Percentiles rank a stretch among this genome's conserved stretches.
phyloP scores from a whole-genome alignment of 495 filamentous ascomycete species.

The Tuber melanosporum region DNA sequence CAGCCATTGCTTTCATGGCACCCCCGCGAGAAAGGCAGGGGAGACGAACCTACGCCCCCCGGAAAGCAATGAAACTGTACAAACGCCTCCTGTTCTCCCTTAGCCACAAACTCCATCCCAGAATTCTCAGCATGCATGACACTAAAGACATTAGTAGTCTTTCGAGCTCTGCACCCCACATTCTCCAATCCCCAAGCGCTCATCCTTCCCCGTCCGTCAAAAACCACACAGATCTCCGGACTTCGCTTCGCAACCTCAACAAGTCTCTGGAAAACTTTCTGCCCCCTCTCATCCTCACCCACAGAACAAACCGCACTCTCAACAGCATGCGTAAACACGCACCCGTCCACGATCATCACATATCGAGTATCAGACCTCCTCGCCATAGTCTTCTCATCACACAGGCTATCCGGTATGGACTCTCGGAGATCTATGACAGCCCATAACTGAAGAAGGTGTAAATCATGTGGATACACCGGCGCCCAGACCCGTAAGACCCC shows the following conservation, averaged over 20 bases:
- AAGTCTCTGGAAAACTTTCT: conserved; percentile 71
- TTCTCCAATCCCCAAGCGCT: conserved; percentile 93
- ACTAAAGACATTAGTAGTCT: conserved; percentile 72
- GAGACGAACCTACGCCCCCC: conserved; percentile 44
- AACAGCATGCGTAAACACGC: conserved; percentile 68
- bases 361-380: conserved; percentile 50
- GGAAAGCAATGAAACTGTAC: conserved; percentile 70
- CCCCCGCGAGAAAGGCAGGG: neutral
- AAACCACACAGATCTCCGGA: conserved; percentile 79
- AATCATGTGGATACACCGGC: conserved; percentile 63
- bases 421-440: conserved; percentile 69
- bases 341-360: conserved; percentile 78
- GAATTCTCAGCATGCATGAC: conserved; percentile 67
- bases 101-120: conserved; percentile 17
- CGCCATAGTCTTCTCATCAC: neutral
- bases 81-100: conserved; percentile 49
- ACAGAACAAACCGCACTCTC: conserved; percentile 64
- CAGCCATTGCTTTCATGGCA: neutral
- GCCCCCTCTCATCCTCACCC: conserved; percentile 53
- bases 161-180: conserved; percentile 65
- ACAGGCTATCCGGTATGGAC: conserved; percentile 51
- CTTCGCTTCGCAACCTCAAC: conserved; percentile 76
- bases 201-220: conserved; percentile 81
- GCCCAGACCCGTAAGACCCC: conserved; percentile 78
- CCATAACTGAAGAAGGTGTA: conserved; percentile 71